Base-by-base conservation (phyloP, 2,329 filamentous ascomycete genomes). In the Calonectria pseudoreteaudii region DNA sequence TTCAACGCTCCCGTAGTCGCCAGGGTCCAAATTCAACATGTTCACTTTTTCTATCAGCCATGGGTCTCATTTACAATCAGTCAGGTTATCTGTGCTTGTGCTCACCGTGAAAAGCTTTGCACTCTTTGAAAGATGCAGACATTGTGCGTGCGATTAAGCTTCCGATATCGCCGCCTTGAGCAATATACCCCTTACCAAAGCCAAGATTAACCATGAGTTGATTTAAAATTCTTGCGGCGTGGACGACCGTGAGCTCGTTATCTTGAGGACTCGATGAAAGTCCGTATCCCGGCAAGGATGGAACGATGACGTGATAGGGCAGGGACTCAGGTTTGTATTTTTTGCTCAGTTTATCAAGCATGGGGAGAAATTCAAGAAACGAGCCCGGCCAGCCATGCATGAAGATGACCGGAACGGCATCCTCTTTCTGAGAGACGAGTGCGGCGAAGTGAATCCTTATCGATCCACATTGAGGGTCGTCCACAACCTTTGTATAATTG, bases 161-260 rank as follows among this genome's bases (percentile, higher is more conserved):
- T 4, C 91, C 91, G 6, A 92, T 83, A 76, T 93, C 91, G 6
- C 91, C 91, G 9, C 91, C 91, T 79, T 92, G 90, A 0, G 86
- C 85, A 11, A 91, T 80, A 74, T 92, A 92, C 3, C 87, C 50
- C 8, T 20, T 84, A 3, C 10, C n/a, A 65, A 92, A 90, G 0
- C 90, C 91, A 4, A 92, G 85, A 0, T 84, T 84, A 2, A 88
- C 72, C 86, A 92, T 89, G 3, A 92, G 75, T 26, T 86, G 84
- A 79, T 91, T 85, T 68, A 91, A 82, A 10, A 89, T 80, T 1
- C 83, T 81, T 0, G 88, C 85, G 1, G 73, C 72, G 28, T 68
- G 53, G 3, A 3, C 16, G 11, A 60, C 11, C 0, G 74, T 72
- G 0, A 77, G n/a, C 1, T 49, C 69, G 14, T 66, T 90, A 74